Evolutionary conservation across 225 moss, liverwort and hornwort genomes (phyloP), one percentile per base, ranked within the genome.

Genomic region (Lunularia cruciata): DNA sequence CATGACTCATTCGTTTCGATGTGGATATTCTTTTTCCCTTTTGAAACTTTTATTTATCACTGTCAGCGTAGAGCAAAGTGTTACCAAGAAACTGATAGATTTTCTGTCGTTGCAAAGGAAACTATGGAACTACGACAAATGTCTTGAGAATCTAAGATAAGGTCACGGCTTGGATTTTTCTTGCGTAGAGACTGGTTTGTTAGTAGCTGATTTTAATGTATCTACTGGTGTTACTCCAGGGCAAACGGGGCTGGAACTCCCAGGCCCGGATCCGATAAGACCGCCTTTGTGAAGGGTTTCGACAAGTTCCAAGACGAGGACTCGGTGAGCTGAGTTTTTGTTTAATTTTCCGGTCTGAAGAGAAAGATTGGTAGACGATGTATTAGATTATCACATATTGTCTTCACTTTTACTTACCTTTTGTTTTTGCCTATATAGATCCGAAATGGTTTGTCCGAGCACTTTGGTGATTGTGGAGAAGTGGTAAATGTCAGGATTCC

Each of bases 201-300:
- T 26, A 3, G 3, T 34, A 57, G 22, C 47, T 19, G 2, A 31
- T 0, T 40, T 9, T 12, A 3, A 18, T 7, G 45, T 9, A 12
- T 3, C 8, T 18, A 45, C 45, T 45, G 45, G 2, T 45, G 2
- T 52, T 63, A 47, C 2, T 75, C 5, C 71, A 94, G 91, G 25
- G 79, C 82, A 15, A 98, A 91, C 70, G 96, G 95, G 49, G 88
- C 83, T 57, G 85, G 83, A 0, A 83, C 84, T 2, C 84, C 77
- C 26, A 83, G 86, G 68, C 0, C 81, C 39, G 98, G 98, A 18
- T 69, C 79, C 28, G 90, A 74, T 28, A 83, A 60, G 32, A 86
- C 81, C 31, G 84, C 86, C 0, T 87, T 55, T 25, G 81, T 87
- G 3, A 78, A 73, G 30, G 86, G 85, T 10, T 85, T 88, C 22